A percentile compares a stretch with the other conserved stretches of the same genome.
Conservation (phyloP, 2,329 filamentous ascomycete species). For the Herpotrichia juniperi region DNA sequence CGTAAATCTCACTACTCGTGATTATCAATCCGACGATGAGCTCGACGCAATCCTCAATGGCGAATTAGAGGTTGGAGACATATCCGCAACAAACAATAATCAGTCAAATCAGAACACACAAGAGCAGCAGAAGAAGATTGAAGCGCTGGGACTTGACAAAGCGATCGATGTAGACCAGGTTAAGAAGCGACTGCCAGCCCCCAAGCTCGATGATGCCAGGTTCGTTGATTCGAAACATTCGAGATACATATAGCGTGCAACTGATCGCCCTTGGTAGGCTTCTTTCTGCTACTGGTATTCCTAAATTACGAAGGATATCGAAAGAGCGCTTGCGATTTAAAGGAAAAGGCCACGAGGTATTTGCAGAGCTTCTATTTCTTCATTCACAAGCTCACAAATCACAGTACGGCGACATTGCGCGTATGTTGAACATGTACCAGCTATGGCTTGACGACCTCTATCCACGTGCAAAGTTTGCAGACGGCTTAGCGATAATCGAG, state of each 20-base stretch:
- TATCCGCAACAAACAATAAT: conserved; percentile 47
- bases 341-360: conserved; percentile 90
- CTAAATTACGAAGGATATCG: conserved; percentile 75
- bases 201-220: conserved; percentile 86
- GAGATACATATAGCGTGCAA: neutral
- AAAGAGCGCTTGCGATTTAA: conserved; percentile 77
- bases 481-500: conserved; percentile 88
- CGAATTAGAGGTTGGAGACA: conserved; percentile 63
- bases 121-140: conserved; percentile 41
- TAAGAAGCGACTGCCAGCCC: conserved; percentile 76
- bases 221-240: conserved; percentile 39
- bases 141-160: conserved; percentile 78
- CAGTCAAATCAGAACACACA: conserved; percentile 14
- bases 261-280: conserved; percentile 66
- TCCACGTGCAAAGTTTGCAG: conserved; percentile 90
- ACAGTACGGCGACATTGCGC: conserved; percentile 82
- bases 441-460: conserved; percentile 96
- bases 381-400: conserved; percentile 16
- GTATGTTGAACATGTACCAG: conserved; percentile 88
- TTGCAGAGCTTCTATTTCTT: neutral
- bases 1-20: conserved; percentile 14
- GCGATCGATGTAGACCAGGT: conserved; percentile 72
- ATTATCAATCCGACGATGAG: conserved; percentile 50
- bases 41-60: conserved; percentile 78
- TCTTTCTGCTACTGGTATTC: conserved; percentile 83